phyloP scores from a whole-genome alignment of 768 basidiomycete species.

The Xerocomellus intermedius region DNA sequence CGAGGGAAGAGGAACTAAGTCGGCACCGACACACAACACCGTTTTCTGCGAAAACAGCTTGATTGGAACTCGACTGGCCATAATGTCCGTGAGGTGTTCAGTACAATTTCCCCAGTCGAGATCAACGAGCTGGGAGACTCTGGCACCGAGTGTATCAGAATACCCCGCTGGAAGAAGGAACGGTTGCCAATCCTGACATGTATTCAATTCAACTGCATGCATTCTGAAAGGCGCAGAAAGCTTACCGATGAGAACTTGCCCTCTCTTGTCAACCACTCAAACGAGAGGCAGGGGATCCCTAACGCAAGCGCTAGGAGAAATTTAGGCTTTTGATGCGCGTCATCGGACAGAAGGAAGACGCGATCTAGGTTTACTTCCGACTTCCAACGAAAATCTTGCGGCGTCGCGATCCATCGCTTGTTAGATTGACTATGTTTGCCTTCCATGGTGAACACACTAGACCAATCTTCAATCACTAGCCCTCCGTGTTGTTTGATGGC shows the following conservation, averaged over 20 bases:
- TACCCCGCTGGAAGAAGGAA: conserved; percentile 58
- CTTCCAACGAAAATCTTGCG: conserved; percentile 46
- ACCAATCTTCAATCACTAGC: conserved; percentile 61
- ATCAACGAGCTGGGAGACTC: conserved; percentile 49
- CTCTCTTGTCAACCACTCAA: conserved; percentile 43
- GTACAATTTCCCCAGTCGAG: conserved; percentile 47
- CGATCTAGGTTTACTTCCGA: conserved; percentile 39
- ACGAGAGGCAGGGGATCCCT: conserved; percentile 78
- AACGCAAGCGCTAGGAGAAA: conserved; percentile 79
- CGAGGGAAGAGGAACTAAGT: conserved; percentile 47
- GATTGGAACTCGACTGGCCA: conserved; percentile 52
- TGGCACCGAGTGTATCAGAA: conserved; percentile 38
- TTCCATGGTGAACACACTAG: conserved; percentile 52
- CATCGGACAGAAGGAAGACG: conserved; percentile 68
- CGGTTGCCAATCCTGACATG: conserved; percentile 54
- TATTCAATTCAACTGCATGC: conserved; percentile 8
- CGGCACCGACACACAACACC: conserved; percentile 60
- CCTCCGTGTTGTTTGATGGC: conserved; percentile 55
- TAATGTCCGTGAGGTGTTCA: conserved; percentile 58
- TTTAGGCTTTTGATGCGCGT: conserved; percentile 69
- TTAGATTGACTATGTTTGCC: conserved; percentile 43
- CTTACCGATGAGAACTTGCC: conserved; percentile 35
- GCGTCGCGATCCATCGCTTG: conserved; percentile 53
- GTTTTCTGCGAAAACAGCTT: conserved; percentile 55
- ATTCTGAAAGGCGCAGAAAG: background rate